These are phyloP conservation scores for Ceratobasidium sp. DNA, from an alignment of 1,284 basidiomycete species.

Conservation along the genomic window DNA sequence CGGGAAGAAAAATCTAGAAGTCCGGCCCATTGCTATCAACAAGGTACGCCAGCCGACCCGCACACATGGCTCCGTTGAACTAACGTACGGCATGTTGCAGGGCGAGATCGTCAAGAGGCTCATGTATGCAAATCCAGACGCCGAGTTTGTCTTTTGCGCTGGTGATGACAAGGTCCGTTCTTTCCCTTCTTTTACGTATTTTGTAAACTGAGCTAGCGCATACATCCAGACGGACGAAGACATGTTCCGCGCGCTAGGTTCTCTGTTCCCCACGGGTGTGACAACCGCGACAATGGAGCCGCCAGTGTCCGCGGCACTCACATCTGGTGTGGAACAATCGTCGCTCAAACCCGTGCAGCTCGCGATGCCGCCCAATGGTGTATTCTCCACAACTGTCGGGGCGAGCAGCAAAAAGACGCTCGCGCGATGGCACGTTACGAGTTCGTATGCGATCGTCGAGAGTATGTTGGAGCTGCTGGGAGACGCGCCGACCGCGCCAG, in stretches of 20 bases:
- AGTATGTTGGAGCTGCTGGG: conserved; percentile 65
- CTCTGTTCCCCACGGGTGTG: conserved; percentile 61
- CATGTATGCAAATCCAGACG: conserved; percentile 88
- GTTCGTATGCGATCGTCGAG: conserved; percentile 74
- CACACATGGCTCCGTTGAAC: neutral
- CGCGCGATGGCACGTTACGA: conserved; percentile 87
- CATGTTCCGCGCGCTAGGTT: conserved; percentile 88
- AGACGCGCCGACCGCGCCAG: conserved; percentile 22
- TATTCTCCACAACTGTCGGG: conserved; percentile 89
- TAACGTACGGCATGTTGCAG: conserved; percentile 49
- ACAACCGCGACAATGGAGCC: conserved; percentile 67
- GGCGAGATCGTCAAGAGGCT: conserved; percentile 97
- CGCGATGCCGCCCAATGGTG: conserved; percentile 66
- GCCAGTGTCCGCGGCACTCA: conserved; percentile 73
- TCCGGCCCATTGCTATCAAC: conserved; percentile 92
- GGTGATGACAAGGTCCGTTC: conserved; percentile 91
- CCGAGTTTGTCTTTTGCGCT: conserved; percentile 95
- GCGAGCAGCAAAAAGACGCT: conserved; percentile 85
- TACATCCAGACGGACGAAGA: conserved; percentile 82
- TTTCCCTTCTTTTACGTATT: conserved; percentile 12
- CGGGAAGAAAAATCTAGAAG: conserved; percentile 98
- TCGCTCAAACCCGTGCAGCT: conserved; percentile 64
- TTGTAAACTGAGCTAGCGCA: neutral
- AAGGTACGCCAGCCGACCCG: conserved; percentile 60
- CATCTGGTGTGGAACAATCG: conserved; percentile 52